Evolutionary conservation across 768 basidiomycete species (phyloP), one percentile per base, ranked within the genome.

Genomic region (Paxillus rubicundulus): DNA sequence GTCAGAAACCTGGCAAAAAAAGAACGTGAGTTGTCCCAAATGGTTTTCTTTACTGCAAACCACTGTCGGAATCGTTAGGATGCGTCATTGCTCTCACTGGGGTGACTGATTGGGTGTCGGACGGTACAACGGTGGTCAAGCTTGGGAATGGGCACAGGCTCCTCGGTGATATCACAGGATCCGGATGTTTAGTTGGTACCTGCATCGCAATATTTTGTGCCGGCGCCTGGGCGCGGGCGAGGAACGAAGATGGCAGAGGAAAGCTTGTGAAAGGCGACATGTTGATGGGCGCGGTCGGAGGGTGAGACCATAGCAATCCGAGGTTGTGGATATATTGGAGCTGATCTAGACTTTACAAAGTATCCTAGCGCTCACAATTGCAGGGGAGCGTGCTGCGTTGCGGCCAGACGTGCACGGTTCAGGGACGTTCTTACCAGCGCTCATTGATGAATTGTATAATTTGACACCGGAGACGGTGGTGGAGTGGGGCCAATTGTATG

Each of bases 71-170:
- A 20, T 30, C 24, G 32, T 32, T 59, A 93, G 92, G 86, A 54
- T 88, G 89, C 54, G 77, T 95, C 38, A 73, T 95, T 20, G 87
- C 86, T 17, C 75, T 96, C 58, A 93, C 92, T 0, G 95, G 95
- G 2, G 72, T 77, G 13, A 75, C 70, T 0, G 95, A 98, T 65
- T 95, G 87, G 68, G 75, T 97, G 43, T 92, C 91, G 0, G 91
- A 97, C 61, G 95, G 94, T 6, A 62, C 68, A 10, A 75, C 68
- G 5, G 85, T 92, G 5, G 75, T 90, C n/a, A 76, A 78, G 39
- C 70, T 92, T 7, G 71, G 74, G 4, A 97, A 97, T 61, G 95
- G 95, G 0, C 76, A 89, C 61, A 70, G 74, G 14, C 71, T 87
- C 21, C 80, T 97, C 8, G 86, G 84, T 0, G 75, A 79, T 49